Base-by-base conservation (phyloP, 2,329 filamentous ascomycete genomes). In the Aspergillus ibericus region DNA sequence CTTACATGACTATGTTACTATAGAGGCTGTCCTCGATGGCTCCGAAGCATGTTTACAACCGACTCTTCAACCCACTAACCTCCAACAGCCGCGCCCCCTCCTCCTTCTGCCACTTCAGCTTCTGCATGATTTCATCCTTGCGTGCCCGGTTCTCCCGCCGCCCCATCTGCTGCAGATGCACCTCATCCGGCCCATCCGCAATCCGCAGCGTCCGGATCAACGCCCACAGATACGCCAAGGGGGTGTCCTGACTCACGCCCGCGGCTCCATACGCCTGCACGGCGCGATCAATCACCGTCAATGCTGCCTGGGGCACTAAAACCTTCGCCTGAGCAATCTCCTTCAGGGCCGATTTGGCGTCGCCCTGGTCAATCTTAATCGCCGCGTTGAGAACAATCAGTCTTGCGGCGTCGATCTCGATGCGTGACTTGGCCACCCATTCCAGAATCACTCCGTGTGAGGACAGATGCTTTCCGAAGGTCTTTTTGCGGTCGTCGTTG, bases 271-370 rank as follows among this genome's bases (percentile, higher is more conserved):
- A 96, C 0, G 91, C 85, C 83, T 99, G 95, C 12, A 99, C 87
- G 0, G 95, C 95, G 61, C 93, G 90, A 81, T 99, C 95, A 68
- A 99, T 93, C 68, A 98, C 91, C 16, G 86, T 87, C 65, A 97
- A 83, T 1, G 91, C 88, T 69, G 88, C 91, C 70, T 87, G 83
- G 0, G 95, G 95, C 8, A 96, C 89, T 16, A 96, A 85, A 0
- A 98, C 88, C 83, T 99, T 99, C 65, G 95, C 93, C 79, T 97
- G 86, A 25, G 93, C 93, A 66, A 99, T 99, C 76, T 98, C 92
- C 75, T 89, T 92, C 61, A 97, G 85, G 0, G 93, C 92, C 64
- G 87, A 86, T 81, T 98, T 98, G 67, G 95, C 90, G 66, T 93
- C 89, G 18, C 88, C 85, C 66, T 90, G 85, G 78, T 99, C 95